phyloP scores from a whole-genome alignment of 1,284 basidiomycete species.

The Heliocybe sulcata region DNA sequence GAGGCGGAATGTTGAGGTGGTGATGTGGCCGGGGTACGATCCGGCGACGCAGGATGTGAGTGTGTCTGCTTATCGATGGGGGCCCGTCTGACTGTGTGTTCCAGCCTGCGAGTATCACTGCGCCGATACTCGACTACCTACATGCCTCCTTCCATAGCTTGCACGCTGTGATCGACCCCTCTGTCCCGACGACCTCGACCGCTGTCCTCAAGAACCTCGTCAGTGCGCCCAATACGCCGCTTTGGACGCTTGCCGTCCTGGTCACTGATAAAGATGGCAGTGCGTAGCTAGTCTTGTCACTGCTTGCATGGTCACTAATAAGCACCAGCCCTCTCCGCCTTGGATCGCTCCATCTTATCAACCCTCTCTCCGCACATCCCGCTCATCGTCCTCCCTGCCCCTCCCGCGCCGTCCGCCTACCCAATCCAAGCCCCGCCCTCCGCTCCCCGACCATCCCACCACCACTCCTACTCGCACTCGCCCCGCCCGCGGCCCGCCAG shows the following conservation, averaged over 20 bases:
- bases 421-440: neutral
- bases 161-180: constrained; percentile 35
- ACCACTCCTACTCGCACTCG: neutral
- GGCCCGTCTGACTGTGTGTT: neutral
- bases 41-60: constrained; percentile 32
- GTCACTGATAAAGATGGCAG: neutral
- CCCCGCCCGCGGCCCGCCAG: neutral
- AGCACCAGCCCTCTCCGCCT: neutral
- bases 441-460: neutral
- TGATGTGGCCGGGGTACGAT: constrained; percentile 40
- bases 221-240: constrained; percentile 40
- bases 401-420: neutral
- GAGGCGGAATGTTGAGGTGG: constrained; percentile 51
- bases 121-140: constrained; percentile 34
- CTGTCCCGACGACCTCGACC: constrained; percentile 41
- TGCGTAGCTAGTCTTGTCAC: neutral
- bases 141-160: constrained; percentile 61
- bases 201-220: constrained; percentile 42
- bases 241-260: constrained; percentile 18
- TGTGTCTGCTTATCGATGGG: constrained; percentile 2
- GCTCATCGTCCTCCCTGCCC: neutral
- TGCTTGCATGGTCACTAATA: neutral
- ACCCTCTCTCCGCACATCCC: neutral
- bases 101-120: constrained; percentile 7
- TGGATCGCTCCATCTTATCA: neutral